Evolutionary conservation across 2,329 filamentous ascomycete species (phyloP), one percentile per base, ranked within the genome.

Genomic region (Exophiala lecanii-corni): DNA sequence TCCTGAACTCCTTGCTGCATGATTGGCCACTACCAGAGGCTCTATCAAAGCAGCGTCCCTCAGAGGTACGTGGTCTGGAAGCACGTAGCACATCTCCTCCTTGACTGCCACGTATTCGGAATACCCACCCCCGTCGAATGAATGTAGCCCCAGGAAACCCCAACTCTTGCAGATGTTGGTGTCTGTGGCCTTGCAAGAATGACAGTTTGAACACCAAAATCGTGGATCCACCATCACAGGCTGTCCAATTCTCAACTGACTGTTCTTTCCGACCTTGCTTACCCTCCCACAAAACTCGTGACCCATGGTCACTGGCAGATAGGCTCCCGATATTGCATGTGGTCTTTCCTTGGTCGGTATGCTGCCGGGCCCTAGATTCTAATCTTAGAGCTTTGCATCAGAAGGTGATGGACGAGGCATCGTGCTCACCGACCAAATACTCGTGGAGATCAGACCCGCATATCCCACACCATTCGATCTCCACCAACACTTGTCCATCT

Each of bases 21-120:
- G 74, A 69, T 71, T 76, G n/a, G 70, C 73, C 2, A 78, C 74
- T 3, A 72, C 65, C 0, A 77, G 61, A 2, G 74, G 74, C 51
- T 77, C 74, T 31, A 76, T 65, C 16, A 78, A 62, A 1, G 73
- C 73, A 60, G 66, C 72, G 19, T 74, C 62, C 23, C 75, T 70
- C 10, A 77, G 55, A 3, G 75, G 70, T 7, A 76, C 56, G 2
- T 71, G 71, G 41, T 73, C 69, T 2, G 73, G 73, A 3, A 75
- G 58, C 28, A 64, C 39, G 60, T 57, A 67, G 67, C 3, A 73
- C 48, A 55, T 9, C 63, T 63, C 18, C 64, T 65, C 38, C 63
- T 13, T 69, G 70, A 75, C 65, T 3, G 74, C 71, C 12, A 73
- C 62, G 45, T 73, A 66, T 49, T 75, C 71, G 10, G 68, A 62